phyloP scores from a whole-genome alignment of 2,329 filamentous ascomycete genomes.

The Apiospora hydei region DNA sequence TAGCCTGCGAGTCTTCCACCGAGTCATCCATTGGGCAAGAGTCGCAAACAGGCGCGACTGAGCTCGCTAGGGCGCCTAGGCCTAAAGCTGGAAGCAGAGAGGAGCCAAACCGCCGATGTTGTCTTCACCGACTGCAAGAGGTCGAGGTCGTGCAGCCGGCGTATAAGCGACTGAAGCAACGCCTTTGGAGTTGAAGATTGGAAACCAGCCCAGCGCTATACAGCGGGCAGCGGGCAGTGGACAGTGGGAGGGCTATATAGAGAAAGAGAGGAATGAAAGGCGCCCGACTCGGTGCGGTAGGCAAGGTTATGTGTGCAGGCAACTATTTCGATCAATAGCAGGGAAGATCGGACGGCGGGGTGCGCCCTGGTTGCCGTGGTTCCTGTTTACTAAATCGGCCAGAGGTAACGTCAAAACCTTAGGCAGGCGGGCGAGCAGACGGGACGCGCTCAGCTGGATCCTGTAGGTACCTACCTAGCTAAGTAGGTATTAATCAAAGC shows the following conservation, averaged over 20 bases:
- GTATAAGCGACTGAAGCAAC: neutral
- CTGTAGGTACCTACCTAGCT: no score
- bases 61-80: conserved; percentile 5
- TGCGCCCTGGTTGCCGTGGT: conserved; percentile 16
- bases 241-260: neutral
- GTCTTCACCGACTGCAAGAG: conserved; percentile 16
- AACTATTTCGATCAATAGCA: conserved; percentile 14
- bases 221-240: neutral
- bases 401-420: conserved; percentile 5
- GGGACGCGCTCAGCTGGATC: neutral
- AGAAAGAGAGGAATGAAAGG: neutral
- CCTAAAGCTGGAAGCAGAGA: neutral
- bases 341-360: conserved; percentile 17
- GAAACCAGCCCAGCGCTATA: neutral
- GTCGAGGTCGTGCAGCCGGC: conserved; percentile 10
- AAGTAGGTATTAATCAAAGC: neutral
- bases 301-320: neutral
- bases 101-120: conserved; percentile 2
- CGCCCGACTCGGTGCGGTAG: conserved; percentile 2
- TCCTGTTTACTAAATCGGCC: conserved; percentile 12
- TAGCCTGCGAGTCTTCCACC: conserved; percentile 23
- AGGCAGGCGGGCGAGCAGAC: neutral
- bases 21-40: conserved; percentile 23
- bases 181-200: neutral
- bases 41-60: conserved; percentile 16